Evolutionary conservation across 148 eudicot genomes (phyloP).

Genomic region (Persicaria maculosa): DNA sequence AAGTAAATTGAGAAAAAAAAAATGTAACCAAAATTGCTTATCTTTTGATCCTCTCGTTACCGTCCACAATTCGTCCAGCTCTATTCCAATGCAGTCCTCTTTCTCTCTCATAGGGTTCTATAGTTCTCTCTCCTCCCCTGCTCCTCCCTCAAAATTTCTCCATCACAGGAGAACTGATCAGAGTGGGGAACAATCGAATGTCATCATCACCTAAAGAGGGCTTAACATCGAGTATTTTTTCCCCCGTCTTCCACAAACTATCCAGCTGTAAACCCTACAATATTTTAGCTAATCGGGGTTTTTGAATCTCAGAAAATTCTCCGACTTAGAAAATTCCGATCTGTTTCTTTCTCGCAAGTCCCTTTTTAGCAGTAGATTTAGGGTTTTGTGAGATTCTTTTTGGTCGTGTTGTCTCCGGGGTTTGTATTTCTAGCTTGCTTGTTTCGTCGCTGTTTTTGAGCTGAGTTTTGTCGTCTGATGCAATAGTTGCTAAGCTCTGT

Average conservation of each 20-base stretch:
- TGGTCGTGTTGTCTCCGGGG: no score
- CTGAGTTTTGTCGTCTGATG: not conserved
- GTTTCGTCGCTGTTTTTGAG: not conserved
- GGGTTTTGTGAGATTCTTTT: not conserved
- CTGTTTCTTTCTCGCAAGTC: not conserved
- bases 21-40: no score
- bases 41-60: not conserved
- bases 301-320: not conserved
- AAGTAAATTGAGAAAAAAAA: no score
- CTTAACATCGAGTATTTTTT: not conserved
- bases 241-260: not conserved
- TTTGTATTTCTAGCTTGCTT: not conserved
- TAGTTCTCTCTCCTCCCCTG: not conserved
- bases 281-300: not conserved
- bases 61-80: not conserved
- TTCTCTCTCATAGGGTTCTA: not conserved
- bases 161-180: not conserved
- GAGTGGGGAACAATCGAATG: not conserved
- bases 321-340: not conserved
- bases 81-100: not conserved
- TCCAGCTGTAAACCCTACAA: slow-evolving; percentile 1
- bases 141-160: not conserved
- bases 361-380: not conserved
- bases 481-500: slow-evolving; percentile 1
- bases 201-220: not conserved